Percentiles rank a stretch among this genome's conserved stretches.
These are phyloP conservation scores for Staphylotrichum longicolle DNA, from an alignment of 495 filamentous ascomycete species.

Conservation along the genomic window DNA sequence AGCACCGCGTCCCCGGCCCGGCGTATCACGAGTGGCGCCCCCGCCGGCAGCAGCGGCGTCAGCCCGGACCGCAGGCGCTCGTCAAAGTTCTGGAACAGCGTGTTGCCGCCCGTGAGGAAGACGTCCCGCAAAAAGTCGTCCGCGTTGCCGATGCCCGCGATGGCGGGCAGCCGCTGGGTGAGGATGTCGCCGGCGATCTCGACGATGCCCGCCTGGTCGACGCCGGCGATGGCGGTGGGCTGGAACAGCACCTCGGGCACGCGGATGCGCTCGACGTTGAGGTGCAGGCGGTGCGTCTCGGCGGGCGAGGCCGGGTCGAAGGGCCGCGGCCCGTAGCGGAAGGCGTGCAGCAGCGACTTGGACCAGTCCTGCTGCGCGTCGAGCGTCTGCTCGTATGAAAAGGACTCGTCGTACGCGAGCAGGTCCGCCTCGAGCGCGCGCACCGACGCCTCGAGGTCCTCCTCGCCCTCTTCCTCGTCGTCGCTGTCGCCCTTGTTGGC, in stretches of 20 bases:
- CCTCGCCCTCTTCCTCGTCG: slow-evolving; percentile 78
- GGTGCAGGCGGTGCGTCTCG: slow-evolving; percentile 83
- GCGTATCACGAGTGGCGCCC: slow-evolving; percentile 61
- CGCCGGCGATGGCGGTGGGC: slow-evolving; percentile 81
- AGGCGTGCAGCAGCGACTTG: slow-evolving; percentile 83
- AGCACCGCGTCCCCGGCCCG: slow-evolving; percentile 69
- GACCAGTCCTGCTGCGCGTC: slow-evolving; percentile 94
- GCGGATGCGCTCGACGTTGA: slow-evolving; percentile 95
- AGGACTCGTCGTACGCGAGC: slow-evolving; percentile 79
- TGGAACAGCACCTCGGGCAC: slow-evolving; percentile 96
- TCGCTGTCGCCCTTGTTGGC: slow-evolving; percentile 61
- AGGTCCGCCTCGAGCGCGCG: slow-evolving; percentile 77
- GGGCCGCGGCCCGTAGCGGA: slow-evolving; percentile 79
- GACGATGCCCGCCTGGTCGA: slow-evolving; percentile 90
- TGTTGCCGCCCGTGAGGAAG: slow-evolving; percentile 93
- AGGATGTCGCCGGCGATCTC: slow-evolving; percentile 87
- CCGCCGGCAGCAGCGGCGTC: slow-evolving; percentile 66
- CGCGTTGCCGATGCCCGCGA: slow-evolving; percentile 45
- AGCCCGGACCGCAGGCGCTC: slow-evolving; percentile 74
- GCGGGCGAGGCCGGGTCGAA: slow-evolving; percentile 77
- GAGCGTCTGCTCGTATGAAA: slow-evolving; percentile 84
- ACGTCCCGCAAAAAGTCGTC: slow-evolving; percentile 71
- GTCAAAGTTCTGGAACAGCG: slow-evolving; percentile 81
- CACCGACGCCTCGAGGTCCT: slow-evolving; percentile 72
- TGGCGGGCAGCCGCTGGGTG: slow-evolving; percentile 64